Evolutionary conservation across 129 eudicot genomes (phyloP).

Genomic region (Tagetes patula): DNA sequence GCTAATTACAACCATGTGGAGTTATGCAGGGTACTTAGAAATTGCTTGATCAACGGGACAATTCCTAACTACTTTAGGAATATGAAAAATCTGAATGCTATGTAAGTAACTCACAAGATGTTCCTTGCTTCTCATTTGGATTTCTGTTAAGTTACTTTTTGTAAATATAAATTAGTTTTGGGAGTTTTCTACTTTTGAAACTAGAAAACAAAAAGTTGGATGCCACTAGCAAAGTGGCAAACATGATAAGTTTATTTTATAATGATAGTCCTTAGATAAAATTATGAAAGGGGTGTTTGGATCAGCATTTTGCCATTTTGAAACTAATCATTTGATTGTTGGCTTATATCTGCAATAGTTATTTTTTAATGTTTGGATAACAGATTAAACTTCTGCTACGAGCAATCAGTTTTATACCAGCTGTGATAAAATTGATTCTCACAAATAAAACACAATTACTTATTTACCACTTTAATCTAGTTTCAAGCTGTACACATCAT

Average conservation of each 20-base stretch:
- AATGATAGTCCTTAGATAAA: neutral
- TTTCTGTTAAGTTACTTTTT: neutral
- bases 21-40: constrained; percentile 55
- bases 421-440: no score
- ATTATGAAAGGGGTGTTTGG: neutral
- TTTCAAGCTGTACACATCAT: no score
- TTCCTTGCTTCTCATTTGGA: neutral
- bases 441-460: no score
- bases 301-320: neutral
- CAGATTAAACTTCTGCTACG: no score
- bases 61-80: constrained; percentile 57
- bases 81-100: constrained; percentile 31
- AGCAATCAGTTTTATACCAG: no score
- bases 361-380: no score
- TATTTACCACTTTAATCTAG: no score
- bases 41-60: constrained; percentile 55
- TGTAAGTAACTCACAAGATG: neutral
- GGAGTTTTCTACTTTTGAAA: neutral
- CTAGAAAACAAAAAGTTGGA: no score
- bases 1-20: neutral
- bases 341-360: neutral
- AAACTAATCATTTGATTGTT: neutral
- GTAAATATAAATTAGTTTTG: neutral
- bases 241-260: neutral
- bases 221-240: constrained; percentile 12